Evolutionary conservation across 208 protist genomes (phyloP).

Genomic region (Leishmania gerbilli): DNA sequence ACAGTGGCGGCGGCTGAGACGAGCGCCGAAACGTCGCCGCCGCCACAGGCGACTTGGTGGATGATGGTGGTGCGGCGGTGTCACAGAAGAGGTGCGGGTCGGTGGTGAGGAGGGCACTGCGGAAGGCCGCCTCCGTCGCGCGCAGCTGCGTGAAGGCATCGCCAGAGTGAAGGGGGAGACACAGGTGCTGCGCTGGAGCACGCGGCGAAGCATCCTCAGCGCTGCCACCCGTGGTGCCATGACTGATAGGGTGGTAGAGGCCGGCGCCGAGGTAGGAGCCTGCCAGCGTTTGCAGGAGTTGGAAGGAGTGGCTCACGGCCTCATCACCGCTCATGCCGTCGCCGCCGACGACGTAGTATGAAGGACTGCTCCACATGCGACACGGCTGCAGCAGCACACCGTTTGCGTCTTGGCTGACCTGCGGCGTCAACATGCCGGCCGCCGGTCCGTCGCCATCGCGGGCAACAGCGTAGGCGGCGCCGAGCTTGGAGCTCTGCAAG

Average conservation of each 20-base stretch:
- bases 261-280: constrained; percentile 28
- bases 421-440: constrained; percentile 15
- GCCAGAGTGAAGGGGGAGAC: constrained; percentile 19
- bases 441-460: constrained; percentile 14
- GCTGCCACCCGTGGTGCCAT: neutral
- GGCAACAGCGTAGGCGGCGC: constrained; percentile 24
- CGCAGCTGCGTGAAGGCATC: constrained; percentile 19
- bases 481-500: constrained; percentile 28
- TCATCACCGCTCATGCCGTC: constrained; percentile 19
- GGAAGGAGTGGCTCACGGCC: constrained; percentile 22
- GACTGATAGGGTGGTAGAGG: constrained; percentile 9
- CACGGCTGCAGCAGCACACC: constrained; percentile 29
- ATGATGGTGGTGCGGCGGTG: constrained; percentile 4
- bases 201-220: neutral
- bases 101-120: constrained; percentile 21
- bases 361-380: constrained; percentile 33
- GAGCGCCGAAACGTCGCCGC: neutral
- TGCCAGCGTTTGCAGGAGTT: constrained; percentile 22
- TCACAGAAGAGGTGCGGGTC: constrained; percentile 24
- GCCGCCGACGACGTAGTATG: constrained; percentile 31
- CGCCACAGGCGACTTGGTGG: neutral
- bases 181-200: constrained; percentile 19
- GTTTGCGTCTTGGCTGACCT: constrained; percentile 26
- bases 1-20: neutral
- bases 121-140: constrained; percentile 26